Evolutionary conservation across 371 early-diverging fungal species (phyloP).

Genomic region (Parasitella parasitica): DNA sequence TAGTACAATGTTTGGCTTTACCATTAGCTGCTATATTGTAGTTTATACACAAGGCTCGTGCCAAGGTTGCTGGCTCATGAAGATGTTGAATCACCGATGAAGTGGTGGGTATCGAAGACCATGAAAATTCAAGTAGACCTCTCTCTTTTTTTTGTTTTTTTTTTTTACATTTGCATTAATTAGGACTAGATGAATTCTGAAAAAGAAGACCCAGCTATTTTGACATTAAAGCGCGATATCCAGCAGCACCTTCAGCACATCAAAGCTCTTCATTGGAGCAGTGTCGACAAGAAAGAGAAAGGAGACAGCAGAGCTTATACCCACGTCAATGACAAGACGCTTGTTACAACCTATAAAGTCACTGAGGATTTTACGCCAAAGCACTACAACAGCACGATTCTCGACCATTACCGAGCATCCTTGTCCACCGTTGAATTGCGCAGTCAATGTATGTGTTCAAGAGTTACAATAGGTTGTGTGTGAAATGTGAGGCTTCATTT

Average conservation of each 20-base stretch:
- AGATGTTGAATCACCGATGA: too few species aligned
- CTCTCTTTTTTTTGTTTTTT: too few species aligned
- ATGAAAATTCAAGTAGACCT: too few species aligned
- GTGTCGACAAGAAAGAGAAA: neutral
- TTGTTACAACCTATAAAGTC: neutral
- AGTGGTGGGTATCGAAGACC: too few species aligned
- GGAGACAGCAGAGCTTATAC: neutral
- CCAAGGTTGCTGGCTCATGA: too few species aligned
- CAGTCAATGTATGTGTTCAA: slow-evolving; percentile 7
- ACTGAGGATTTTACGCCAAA: neutral
- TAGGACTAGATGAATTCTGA: neutral
- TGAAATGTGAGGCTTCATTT: neutral
- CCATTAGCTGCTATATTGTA: too few species aligned
- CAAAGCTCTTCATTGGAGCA: neutral
- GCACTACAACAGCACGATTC: neutral
- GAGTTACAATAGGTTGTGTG: neutral
- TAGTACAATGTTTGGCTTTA: too few species aligned
- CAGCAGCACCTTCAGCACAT: too few species aligned
- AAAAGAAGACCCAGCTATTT: neutral
- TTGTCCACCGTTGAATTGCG: slow-evolving; percentile 4
- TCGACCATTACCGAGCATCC: neutral
- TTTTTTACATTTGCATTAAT: too few species aligned
- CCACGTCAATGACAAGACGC: neutral
- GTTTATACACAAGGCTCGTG: too few species aligned
- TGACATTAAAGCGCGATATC: too few species aligned